These are phyloP conservation scores for Rhizophagus clarus DNA, from an alignment of 192 early-diverging fungal species.

Conservation along the genomic window DNA sequence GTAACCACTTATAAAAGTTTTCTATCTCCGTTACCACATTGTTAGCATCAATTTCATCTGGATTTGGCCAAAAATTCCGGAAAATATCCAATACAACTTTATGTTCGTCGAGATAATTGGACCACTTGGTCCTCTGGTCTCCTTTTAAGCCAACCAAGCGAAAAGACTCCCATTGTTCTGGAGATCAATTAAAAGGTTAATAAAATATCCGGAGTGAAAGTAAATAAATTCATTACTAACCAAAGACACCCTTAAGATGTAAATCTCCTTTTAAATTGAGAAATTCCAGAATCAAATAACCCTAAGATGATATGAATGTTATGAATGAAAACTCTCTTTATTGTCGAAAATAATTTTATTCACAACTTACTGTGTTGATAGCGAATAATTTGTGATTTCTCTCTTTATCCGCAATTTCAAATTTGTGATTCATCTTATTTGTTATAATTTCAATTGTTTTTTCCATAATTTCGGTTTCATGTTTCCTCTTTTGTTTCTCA, in stretches of 20 bases:
- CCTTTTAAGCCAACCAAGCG: too few relatives aligned
- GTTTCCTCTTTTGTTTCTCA: too few relatives aligned
- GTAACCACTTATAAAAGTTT: neutral
- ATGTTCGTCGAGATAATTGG: neutral
- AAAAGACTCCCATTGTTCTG: neutral
- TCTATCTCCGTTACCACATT: neutral
- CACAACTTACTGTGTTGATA: neutral
- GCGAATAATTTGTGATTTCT: too few relatives aligned
- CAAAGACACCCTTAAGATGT: slow-evolving; percentile 7
- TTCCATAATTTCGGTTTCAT: too few relatives aligned
- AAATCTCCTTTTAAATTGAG: neutral
- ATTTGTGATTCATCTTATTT: too few relatives aligned
- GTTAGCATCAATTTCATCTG: neutral
- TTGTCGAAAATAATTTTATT: neutral
- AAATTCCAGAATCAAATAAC: neutral
- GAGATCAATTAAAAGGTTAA: neutral
- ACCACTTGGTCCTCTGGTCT: too few relatives aligned
- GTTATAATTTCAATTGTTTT: too few relatives aligned
- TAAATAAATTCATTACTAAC: slow-evolving; percentile 8
- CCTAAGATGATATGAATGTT: neutral
- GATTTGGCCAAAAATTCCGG: neutral
- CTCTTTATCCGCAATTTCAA: too few relatives aligned
- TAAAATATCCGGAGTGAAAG: neutral
- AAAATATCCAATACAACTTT: neutral
- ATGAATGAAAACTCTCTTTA: slow-evolving; percentile 7